These are phyloP conservation scores for Polygonum aviculare DNA, from an alignment of 148 eudicot genomes.

Conservation along the genomic window DNA sequence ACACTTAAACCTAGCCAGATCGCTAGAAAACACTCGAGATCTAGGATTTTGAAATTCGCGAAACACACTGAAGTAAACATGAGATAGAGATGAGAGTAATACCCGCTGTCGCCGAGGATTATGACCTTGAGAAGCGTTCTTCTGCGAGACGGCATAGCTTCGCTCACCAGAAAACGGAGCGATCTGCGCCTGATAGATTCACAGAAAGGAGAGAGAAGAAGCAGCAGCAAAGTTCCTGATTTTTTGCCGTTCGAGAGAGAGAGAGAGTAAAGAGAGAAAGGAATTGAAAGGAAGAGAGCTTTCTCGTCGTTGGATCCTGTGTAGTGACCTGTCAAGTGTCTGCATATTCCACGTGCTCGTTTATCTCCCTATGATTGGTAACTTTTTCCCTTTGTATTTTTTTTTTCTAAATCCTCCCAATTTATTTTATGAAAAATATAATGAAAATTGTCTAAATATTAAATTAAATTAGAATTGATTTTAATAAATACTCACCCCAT, in stretches of 20 bases:
- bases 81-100: background rate
- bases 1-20: background rate
- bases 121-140: slow-evolving; percentile 93
- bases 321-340: background rate
- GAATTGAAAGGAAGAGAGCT: background rate
- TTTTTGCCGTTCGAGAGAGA: slow-evolving; percentile 11
- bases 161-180: slow-evolving; percentile 1
- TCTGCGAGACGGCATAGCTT: slow-evolving; percentile 72
- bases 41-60: background rate
- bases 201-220: slow-evolving; percentile 14
- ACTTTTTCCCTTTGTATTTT: too few species aligned
- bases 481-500: too few species aligned
- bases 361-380: too few species aligned
- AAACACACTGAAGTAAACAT: background rate
- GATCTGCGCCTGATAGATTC: slow-evolving; percentile 14
- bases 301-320: slow-evolving; percentile 1
- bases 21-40: background rate
- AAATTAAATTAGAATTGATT: too few species aligned
- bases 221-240: background rate
- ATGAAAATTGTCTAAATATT: too few species aligned
- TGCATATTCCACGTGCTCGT: background rate
- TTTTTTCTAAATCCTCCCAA: too few species aligned
- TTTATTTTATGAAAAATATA: too few species aligned
- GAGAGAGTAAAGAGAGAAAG: background rate
- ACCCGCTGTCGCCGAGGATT: slow-evolving; percentile 99